Percentiles rank a stretch among this genome's conserved stretches.
Conservation (phyloP, 768 basidiomycete genomes). For the Auricularia sp. region DNA sequence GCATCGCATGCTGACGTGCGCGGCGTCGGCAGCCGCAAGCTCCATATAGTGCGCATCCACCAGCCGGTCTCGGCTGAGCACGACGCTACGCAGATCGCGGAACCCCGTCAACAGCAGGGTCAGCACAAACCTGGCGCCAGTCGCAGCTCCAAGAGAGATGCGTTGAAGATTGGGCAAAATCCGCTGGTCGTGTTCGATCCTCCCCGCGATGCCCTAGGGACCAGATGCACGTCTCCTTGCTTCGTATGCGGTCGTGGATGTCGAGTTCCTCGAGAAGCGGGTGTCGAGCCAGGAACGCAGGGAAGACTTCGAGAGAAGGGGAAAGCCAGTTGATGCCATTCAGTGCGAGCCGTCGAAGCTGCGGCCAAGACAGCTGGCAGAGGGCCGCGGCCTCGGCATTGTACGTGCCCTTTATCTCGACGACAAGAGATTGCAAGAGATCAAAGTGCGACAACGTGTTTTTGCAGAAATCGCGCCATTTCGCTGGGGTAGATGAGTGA, state of each 20-base stretch:
- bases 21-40: neutral
- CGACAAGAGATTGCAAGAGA: neutral
- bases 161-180: neutral
- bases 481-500: neutral
- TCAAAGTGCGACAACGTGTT: neutral
- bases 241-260: neutral
- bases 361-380: neutral
- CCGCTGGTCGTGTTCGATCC: neutral
- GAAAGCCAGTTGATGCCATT: neutral
- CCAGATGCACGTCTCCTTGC: neutral
- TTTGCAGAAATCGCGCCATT: neutral
- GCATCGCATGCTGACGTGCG: neutral
- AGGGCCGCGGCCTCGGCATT: neutral
- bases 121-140: neutral
- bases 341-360: neutral
- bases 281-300: neutral
- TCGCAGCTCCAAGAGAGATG: neutral
- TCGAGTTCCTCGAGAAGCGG: neutral
- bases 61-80: neutral
- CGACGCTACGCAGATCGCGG: neutral
- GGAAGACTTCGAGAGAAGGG: neutral
- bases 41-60: neutral
- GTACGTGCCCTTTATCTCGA: neutral
- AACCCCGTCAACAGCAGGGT: neutral
- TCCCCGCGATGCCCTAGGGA: neutral